Percentiles rank a stretch among this genome's conserved stretches.
phyloP scores from a whole-genome alignment of 768 basidiomycete genomes.

The Chlorophyllum brunneum region DNA sequence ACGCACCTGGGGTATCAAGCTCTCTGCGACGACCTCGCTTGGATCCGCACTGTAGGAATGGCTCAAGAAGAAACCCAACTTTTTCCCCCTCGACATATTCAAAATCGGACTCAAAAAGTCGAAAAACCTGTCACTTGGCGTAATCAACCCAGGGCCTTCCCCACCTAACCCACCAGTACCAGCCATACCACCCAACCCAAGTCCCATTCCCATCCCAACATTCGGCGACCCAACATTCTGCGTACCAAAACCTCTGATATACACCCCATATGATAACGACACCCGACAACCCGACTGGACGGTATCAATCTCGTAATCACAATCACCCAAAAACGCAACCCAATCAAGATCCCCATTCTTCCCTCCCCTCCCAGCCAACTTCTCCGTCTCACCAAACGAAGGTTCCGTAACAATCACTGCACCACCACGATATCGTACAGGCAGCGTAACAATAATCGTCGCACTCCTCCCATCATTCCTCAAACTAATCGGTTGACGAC shows the following conservation, averaged over 20 bases:
- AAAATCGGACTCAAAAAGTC: slow-evolving; percentile 69
- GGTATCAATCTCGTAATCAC: slow-evolving; percentile 69
- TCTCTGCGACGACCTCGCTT: slow-evolving; percentile 63
- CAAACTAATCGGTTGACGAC: slow-evolving; percentile 47
- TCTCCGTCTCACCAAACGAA: slow-evolving; percentile 51
- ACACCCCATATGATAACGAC: slow-evolving; percentile 68
- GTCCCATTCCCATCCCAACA: slow-evolving; percentile 13
- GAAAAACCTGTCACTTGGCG: slow-evolving; percentile 71
- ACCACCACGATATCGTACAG: slow-evolving; percentile 72
- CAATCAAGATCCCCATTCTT: slow-evolving; percentile 71
- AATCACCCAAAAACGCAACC: slow-evolving; percentile 72
- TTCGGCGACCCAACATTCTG: slow-evolving; percentile 24
- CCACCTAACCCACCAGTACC: not conserved
- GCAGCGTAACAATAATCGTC: slow-evolving; percentile 70
- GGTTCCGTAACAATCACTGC: slow-evolving; percentile 52
- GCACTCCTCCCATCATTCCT: slow-evolving; percentile 68
- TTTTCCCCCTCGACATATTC: slow-evolving; percentile 67
- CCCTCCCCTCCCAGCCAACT: slow-evolving; percentile 57
- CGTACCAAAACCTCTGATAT: slow-evolving; percentile 58
- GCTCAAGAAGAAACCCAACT: slow-evolving; percentile 67
- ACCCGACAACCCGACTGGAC: slow-evolving; percentile 70
- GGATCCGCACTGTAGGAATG: slow-evolving; percentile 62
- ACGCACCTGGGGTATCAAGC: slow-evolving; percentile 66
- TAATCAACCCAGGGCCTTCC: slow-evolving; percentile 37
- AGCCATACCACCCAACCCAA: not conserved